Percentiles rank a stretch among this genome's conserved stretches.
These are phyloP conservation scores for Lactarius vividus DNA, from an alignment of 768 basidiomycete genomes.

Conservation along the genomic window DNA sequence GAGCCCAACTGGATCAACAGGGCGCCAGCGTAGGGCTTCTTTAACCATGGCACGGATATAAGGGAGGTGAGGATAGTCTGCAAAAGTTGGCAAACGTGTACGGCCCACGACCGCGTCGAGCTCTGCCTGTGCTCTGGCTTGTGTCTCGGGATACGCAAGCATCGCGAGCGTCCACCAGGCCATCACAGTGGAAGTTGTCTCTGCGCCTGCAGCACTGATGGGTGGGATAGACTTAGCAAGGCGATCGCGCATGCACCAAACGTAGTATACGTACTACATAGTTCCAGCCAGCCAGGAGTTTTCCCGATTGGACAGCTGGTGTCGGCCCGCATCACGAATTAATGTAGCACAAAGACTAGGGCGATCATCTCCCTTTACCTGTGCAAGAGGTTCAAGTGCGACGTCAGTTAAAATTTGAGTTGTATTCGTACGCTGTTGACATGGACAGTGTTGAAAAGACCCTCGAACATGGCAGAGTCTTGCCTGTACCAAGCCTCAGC, in stretches of 20 bases:
- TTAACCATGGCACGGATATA: slow-evolving; percentile 28
- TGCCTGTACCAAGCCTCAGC: slow-evolving; percentile 17
- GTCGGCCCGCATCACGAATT: slow-evolving; percentile 15
- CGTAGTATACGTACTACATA: slow-evolving; percentile 27
- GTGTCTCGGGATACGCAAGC: slow-evolving; percentile 25
- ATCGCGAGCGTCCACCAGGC: slow-evolving; percentile 26
- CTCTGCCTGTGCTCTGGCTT: slow-evolving; percentile 24
- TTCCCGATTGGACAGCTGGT: slow-evolving; percentile 20
- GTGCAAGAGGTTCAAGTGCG: neutral
- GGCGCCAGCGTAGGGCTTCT: slow-evolving; percentile 26
- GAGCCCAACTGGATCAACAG: slow-evolving; percentile 25
- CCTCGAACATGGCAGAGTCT: slow-evolving; percentile 24
- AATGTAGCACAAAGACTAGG: slow-evolving; percentile 22
- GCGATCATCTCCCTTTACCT: slow-evolving; percentile 21
- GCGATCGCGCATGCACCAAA: neutral
- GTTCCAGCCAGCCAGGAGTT: slow-evolving; percentile 29
- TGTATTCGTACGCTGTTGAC: slow-evolving; percentile 4
- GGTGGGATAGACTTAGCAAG: neutral
- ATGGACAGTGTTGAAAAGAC: slow-evolving; percentile 19
- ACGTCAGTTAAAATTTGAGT: neutral
- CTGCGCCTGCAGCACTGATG: slow-evolving; percentile 25
- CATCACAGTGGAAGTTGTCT: slow-evolving; percentile 27
- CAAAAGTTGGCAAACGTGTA: slow-evolving; percentile 22
- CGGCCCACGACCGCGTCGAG: slow-evolving; percentile 27
- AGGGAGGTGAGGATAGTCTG: slow-evolving; percentile 24